Conservation (phyloP, 2,329 filamentous ascomycete genomes). For the Sordariomycetes sp. region DNA sequence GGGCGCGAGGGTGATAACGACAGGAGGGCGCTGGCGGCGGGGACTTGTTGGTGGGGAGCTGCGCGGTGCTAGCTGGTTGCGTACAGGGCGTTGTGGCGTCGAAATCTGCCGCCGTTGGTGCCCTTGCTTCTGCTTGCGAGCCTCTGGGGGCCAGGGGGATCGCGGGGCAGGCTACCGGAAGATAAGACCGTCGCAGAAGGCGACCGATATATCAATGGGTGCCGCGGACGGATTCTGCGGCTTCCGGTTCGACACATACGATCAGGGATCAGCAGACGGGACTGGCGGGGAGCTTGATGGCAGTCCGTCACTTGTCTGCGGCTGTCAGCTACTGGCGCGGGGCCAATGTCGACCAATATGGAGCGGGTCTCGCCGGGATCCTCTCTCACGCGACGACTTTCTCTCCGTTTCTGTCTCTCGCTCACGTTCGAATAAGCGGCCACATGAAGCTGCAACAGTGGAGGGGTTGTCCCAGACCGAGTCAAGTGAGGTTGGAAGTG, state of each 20-base stretch:
- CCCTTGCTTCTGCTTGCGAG: neutral
- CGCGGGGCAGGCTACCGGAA: neutral
- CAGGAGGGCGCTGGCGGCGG: neutral
- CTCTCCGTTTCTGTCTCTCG: neutral
- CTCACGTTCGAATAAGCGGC: neutral
- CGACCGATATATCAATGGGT: neutral
- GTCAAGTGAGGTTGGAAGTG: neutral
- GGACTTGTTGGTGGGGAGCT: neutral
- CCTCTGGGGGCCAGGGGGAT: neutral
- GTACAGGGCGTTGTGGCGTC: neutral
- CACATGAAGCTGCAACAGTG: neutral
- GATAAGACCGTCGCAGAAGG: neutral
- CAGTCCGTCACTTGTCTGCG: neutral
- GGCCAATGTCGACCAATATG: neutral
- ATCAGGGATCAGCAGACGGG: neutral
- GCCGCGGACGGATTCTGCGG: neutral
- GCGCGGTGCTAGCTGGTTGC: neutral
- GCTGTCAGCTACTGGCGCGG: neutral
- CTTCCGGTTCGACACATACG: neutral
- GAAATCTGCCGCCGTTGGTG: neutral
- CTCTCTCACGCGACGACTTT: neutral
- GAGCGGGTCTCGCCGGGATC: neutral
- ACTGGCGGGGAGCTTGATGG: neutral
- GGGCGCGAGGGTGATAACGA: neutral
- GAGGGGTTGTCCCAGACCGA: neutral